phyloP scores from a whole-genome alignment of 2,329 filamentous ascomycete genomes.

The Magnaporthales sp. region DNA sequence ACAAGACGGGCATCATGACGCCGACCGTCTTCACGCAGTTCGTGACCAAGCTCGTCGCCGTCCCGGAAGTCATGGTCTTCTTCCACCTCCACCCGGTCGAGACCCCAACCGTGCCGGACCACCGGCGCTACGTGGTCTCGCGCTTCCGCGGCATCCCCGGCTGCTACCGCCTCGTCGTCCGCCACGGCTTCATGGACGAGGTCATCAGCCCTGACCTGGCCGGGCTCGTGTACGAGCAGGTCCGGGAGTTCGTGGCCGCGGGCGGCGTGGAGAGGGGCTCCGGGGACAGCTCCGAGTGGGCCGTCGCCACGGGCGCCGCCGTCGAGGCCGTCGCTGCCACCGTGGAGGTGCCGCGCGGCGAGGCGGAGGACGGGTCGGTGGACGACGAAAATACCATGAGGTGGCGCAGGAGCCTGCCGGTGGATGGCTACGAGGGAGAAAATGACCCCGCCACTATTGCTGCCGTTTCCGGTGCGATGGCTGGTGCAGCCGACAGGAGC shows the following conservation, averaged over 20 bases:
- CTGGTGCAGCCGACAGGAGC: conserved; percentile 12
- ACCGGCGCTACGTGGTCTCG: conserved; percentile 35
- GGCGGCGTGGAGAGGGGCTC: neutral
- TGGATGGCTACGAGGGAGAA: neutral
- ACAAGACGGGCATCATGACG: conserved; percentile 59
- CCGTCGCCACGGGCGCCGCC: neutral
- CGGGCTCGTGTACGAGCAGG: conserved; percentile 47
- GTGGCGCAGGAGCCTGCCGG: neutral
- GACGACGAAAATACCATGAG: neutral
- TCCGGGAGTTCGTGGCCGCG: conserved; percentile 33
- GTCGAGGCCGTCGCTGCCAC: neutral
- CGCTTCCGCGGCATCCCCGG: conserved; percentile 40
- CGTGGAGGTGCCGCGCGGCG: neutral
- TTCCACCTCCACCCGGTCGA: conserved; percentile 60
- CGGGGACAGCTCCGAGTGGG: neutral
- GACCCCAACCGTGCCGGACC: conserved; percentile 41
- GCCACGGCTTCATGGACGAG: conserved; percentile 64
- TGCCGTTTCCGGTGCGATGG: neutral
- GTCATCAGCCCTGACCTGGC: conserved; percentile 57
- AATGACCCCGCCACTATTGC: neutral
- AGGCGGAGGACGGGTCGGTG: neutral
- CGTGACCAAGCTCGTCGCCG: conserved; percentile 57
- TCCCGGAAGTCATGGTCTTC: conserved; percentile 59
- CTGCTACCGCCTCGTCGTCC: conserved; percentile 59
- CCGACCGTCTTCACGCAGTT: conserved; percentile 64